Base-by-base conservation (phyloP, 768 basidiomycete genomes). In the Mycena amicta region DNA sequence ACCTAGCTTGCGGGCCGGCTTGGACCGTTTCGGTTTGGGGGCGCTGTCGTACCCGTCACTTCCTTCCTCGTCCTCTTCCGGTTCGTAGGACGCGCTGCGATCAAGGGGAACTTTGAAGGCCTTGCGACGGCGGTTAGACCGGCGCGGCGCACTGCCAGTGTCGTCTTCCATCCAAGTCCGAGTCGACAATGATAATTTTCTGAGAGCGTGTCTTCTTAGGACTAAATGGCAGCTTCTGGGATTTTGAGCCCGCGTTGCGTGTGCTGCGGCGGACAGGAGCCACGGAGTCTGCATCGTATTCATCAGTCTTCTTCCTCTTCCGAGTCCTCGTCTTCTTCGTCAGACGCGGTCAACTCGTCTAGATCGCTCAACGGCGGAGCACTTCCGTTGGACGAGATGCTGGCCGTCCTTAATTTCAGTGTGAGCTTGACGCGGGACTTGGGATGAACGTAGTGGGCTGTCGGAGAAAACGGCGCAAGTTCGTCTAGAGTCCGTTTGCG, bases 401-500 rank as follows among this genome's bases (percentile, higher is more conserved):
- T 72, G 49, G 39, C 66, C 56, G 61, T 68, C 53, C 37, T 61
- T 67, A 28, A 67, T 68, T 59, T 74, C 50, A 77, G 61, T 37
- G 66, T 72, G 41, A 74, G 59, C 63, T 72, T 76, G 60, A 84
- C 69, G 40, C 88, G 86, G 47, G 86, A 86, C 23, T 77, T 66
- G 22, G 84, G 84, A 64, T 89, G 86, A 11, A 92, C 77, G 57
- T 83, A 76, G 33, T 68, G 54, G 3, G 82, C 83, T 22, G 80
- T 78, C 22, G 89, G 89, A 64, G 91, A 82, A 69, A 92, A 92
- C 0, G 70, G 66, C 1, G 68, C 68, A 22, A 88, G 74, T 6
- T 68, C 60, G 20, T 81, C 83, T 4, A 66, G 69, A 28, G 59
- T 67, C 67, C 83, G 73, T 68, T 82, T 79, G 41, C 67, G 72